Evolutionary conservation across 768 basidiomycete species (phyloP).

Genomic region (Leccinum truebloodii): DNA sequence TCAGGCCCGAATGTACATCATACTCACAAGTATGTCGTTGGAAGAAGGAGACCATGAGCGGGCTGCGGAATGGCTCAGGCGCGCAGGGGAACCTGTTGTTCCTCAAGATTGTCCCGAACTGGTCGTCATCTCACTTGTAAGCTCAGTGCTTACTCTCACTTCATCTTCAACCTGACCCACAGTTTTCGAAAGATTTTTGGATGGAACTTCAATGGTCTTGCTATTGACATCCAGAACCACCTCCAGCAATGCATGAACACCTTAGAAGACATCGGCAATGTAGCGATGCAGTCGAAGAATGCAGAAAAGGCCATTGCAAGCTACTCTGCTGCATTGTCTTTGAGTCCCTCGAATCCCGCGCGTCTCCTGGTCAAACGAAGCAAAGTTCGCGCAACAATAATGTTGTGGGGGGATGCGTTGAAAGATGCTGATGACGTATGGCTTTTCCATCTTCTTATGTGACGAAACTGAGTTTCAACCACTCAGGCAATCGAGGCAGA

Average conservation of each 20-base stretch:
- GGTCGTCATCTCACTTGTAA: slow-evolving; percentile 10
- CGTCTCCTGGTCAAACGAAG: slow-evolving; percentile 12
- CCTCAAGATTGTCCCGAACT: neutral
- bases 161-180: neutral
- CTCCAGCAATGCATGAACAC: neutral
- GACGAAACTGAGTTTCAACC: neutral
- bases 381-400: neutral
- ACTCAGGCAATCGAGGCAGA: slow-evolving; percentile 1
- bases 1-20: too few species aligned
- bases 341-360: neutral
- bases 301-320: neutral
- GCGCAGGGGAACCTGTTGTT: too few species aligned
- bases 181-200: slow-evolving; percentile 4
- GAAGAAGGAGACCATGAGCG: neutral
- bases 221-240: neutral
- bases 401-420: slow-evolving; percentile 9
- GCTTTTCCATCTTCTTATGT: too few species aligned
- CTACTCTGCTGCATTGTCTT: neutral
- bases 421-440: slow-evolving; percentile 1
- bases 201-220: slow-evolving; percentile 13
- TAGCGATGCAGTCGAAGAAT: neutral
- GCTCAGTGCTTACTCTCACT: neutral
- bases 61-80: neutral
- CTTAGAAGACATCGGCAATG: neutral
- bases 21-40: neutral